Base-by-base conservation (phyloP, 164 flowering plant species). In the Berberis thunbergii region DNA sequence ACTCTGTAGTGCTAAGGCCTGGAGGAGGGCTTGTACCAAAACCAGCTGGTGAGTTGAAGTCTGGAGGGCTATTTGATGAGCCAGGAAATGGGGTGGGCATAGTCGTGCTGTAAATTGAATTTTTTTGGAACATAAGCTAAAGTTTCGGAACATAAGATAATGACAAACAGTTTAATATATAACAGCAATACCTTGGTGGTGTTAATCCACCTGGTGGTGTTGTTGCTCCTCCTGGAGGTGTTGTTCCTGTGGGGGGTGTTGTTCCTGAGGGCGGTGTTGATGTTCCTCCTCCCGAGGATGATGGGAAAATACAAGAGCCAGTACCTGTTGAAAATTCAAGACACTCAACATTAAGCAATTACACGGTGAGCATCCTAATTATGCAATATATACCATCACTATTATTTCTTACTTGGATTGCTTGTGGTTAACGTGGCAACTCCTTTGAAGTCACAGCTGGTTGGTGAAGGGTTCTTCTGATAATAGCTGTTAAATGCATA, bases 391-490 rank as follows among this genome's bases (percentile, higher is more conserved):
- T 10, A 52, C 11, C 11, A 52, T 52, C 3, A 52, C 4, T 26
- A 4, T 7, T 26, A 1, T 12, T 42, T 66, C 91, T 84, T 85
- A 94, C 99, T 89, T 80, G 99, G 99, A 74, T 89, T 89, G 61
- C 75, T 53, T 69, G 66, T 79, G 59, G 83, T 85, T 7, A 86
- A 4, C 39, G 50, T 62, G 10, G 99, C 97, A 57, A 78, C 57
- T 38, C 97, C 97, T 54, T 91, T 91, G 69, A 95, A 95, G 64
- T 91, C 88, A 62, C 97, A 95, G 77, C 97, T 91, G 1, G 87
- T 64, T 2, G 87, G 70, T 1, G 45, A 59, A 4, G 97, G 96
- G 70, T 84, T 87, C 79, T 79, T 87, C 71, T 86, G 97, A 63
- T 83, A 95, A 68, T 89, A 91, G 73, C 84, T 91, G 67, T 95